A percentile compares a stretch with the other conserved stretches of the same genome.
These are phyloP conservation scores for Immersiporthe knoxdaviesiana DNA, from an alignment of 2,329 filamentous ascomycete species.

Conservation along the genomic window DNA sequence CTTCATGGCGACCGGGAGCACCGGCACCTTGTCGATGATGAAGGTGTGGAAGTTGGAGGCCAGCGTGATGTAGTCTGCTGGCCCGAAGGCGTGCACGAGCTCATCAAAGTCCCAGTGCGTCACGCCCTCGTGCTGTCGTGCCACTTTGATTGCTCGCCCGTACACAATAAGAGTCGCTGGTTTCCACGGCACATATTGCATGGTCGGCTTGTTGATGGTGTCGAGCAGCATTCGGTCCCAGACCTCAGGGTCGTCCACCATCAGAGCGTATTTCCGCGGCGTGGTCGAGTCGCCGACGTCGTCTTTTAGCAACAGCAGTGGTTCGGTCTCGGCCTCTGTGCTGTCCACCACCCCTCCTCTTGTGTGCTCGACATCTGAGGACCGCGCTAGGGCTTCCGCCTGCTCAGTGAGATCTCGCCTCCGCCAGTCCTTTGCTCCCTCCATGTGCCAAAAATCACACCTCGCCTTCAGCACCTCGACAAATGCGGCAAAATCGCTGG, in stretches of 20 bases:
- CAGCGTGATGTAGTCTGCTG: conserved; percentile 82
- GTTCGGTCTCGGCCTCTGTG: conserved; percentile 11
- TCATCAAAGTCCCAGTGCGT: conserved; percentile 70
- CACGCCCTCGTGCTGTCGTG: conserved; percentile 59
- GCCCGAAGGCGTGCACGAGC: conserved; percentile 71
- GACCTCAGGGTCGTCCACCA: conserved; percentile 32
- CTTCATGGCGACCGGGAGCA: conserved; percentile 69
- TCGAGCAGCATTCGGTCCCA: conserved; percentile 36
- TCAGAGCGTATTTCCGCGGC: conserved; percentile 37
- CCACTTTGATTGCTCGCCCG: conserved; percentile 64
- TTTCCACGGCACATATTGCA: conserved; percentile 43
- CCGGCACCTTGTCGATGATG: conserved; percentile 70
- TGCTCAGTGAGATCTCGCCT: conserved; percentile 48
- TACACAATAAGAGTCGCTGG: conserved; percentile 57
- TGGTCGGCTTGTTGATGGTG: conserved; percentile 21
- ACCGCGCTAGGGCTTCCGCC: conserved; percentile 7
- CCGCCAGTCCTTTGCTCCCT: conserved; percentile 73
- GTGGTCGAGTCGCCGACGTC: conserved; percentile 26
- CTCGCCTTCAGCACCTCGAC: conserved; percentile 75
- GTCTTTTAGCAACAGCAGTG: conserved; percentile 20
- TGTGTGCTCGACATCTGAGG: background rate
- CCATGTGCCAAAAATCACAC: conserved; percentile 86
- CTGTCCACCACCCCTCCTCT: background rate
- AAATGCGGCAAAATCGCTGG: conserved; percentile 76
- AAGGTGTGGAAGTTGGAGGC: conserved; percentile 80